phyloP scores from a whole-genome alignment of 768 basidiomycete species.

The Cystoderma amianthinum region DNA sequence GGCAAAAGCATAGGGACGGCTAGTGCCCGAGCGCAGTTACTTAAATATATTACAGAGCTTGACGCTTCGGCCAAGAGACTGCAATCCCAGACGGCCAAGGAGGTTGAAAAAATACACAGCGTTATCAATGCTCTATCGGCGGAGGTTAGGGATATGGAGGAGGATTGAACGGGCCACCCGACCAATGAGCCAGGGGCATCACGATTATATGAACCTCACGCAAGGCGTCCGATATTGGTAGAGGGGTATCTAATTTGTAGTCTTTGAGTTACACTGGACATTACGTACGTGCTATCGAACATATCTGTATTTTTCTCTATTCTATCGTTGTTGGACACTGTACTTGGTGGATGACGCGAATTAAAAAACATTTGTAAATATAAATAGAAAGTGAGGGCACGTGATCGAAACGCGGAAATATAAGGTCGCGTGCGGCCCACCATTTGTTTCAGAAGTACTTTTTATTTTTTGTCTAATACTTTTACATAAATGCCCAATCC shows the following conservation, averaged over 20 bases:
- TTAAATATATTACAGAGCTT: slow-evolving; percentile 26
- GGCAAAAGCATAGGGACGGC: slow-evolving; percentile 21
- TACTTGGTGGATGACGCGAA: background rate
- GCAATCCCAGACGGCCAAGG: slow-evolving; percentile 22
- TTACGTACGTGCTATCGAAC: slow-evolving; percentile 1
- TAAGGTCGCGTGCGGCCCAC: background rate
- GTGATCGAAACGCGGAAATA: background rate
- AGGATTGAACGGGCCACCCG: slow-evolving; percentile 8
- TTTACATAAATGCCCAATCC: slow-evolving; percentile 20
- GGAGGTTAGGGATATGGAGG: slow-evolving; percentile 26
- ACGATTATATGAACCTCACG: slow-evolving; percentile 3
- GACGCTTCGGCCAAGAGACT: slow-evolving; percentile 27
- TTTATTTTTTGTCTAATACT: background rate
- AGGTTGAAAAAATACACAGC: slow-evolving; percentile 26
- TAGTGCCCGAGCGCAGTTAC: slow-evolving; percentile 18
- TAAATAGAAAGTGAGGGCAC: no score
- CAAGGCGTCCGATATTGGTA: background rate
- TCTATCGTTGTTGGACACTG: background rate
- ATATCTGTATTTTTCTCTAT: slow-evolving; percentile 1
- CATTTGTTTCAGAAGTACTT: background rate
- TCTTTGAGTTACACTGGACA: background rate
- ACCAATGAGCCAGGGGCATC: background rate
- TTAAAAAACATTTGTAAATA: background rate
- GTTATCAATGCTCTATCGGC: slow-evolving; percentile 20
- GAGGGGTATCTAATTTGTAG: background rate